Conservation (phyloP, 176 grass and related monocot genomes). For the Ensete glaucum region DNA sequence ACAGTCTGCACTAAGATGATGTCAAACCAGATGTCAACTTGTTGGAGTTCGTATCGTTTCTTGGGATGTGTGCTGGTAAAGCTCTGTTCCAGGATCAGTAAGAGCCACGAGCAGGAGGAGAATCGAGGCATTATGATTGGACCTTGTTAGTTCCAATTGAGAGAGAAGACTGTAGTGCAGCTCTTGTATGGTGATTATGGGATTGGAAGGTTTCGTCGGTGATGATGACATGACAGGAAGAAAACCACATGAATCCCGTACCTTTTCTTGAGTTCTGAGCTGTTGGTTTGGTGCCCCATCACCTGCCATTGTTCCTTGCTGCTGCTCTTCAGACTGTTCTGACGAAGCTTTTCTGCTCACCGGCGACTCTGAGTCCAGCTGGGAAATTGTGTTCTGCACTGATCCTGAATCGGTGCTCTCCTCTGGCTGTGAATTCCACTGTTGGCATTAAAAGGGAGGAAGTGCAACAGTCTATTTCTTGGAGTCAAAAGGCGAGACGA, state of each 20-base stretch:
- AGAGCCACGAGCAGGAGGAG: neutral
- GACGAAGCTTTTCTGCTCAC: conserved; percentile 29
- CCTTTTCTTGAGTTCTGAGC: conserved; percentile 31
- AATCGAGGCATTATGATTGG: no score
- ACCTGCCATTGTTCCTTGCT: conserved; percentile 4
- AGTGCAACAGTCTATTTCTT: neutral
- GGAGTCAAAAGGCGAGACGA: neutral
- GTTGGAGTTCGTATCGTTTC: neutral
- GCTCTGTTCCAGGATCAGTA: neutral
- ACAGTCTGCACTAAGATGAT: no score
- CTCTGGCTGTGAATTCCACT: conserved; percentile 21
- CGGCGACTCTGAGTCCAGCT: conserved; percentile 33
- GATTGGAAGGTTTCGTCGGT: neutral
- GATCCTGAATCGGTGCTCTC: conserved; percentile 41
- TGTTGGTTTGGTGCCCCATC: conserved; percentile 18
- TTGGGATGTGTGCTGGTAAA: conserved; percentile 9
- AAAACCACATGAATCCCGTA: conserved; percentile 14
- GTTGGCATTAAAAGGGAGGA: neutral
- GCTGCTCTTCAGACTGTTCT: conserved; percentile 17
- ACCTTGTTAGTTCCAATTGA: no score
- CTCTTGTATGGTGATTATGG: neutral
- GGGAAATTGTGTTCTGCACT: conserved; percentile 33
- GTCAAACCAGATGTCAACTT: neutral
- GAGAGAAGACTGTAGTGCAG: neutral
- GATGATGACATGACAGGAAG: conserved; percentile 5